Conservation (phyloP, 2,329 filamentous ascomycete species). For the Curvularia sp. region DNA sequence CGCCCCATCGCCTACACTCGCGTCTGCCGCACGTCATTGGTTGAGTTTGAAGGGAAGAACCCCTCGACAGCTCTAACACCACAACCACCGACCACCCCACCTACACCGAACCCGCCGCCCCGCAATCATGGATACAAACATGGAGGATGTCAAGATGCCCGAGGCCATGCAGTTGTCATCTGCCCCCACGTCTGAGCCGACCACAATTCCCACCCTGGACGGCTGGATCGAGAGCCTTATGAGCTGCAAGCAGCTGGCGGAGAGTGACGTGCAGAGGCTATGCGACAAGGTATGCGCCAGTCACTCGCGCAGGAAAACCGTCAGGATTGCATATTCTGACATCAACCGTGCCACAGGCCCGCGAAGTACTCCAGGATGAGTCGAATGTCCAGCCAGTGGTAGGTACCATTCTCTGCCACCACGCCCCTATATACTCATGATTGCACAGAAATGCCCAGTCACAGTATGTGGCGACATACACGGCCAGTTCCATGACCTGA, state of each 20-base stretch:
- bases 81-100: conserved; percentile 39
- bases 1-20: conserved; percentile 17
- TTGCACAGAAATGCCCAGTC: conserved; percentile 82
- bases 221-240: conserved; percentile 99
- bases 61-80: conserved; percentile 44
- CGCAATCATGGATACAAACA: conserved; percentile 89
- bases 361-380: conserved; percentile 95
- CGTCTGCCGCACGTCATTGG: conserved; percentile 46
- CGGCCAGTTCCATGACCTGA: conserved; percentile 97
- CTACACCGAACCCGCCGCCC: conserved; percentile 27
- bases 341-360: conserved; percentile 65
- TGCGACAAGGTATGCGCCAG: conserved; percentile 81
- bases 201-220: conserved; percentile 90
- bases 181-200: conserved; percentile 78
- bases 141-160: conserved; percentile 95
- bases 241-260: conserved; percentile 96
- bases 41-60: conserved; percentile 48
- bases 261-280: conserved; percentile 92
- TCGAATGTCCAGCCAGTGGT: conserved; percentile 99
- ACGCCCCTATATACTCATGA: conserved; percentile 24
- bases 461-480: conserved; percentile 99
- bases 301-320: neutral
- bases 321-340: conserved; percentile 21
- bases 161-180: conserved; percentile 72
- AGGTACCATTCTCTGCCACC: conserved; percentile 50